These are phyloP conservation scores for Auricularia heimuer DNA, from an alignment of 768 basidiomycete species.

Conservation along the genomic window DNA sequence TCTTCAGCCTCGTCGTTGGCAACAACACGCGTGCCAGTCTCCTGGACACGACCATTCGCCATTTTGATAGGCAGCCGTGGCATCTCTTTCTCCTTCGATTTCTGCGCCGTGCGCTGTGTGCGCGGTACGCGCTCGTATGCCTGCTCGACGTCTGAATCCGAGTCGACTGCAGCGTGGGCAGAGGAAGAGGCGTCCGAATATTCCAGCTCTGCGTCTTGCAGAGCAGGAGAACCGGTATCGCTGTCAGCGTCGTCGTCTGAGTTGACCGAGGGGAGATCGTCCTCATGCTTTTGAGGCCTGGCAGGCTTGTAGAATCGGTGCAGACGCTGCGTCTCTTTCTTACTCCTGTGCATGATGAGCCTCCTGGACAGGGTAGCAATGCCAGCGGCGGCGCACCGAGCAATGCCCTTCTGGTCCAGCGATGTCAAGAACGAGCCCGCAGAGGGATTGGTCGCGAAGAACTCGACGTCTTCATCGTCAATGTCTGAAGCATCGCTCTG, in stretches of 20 bases:
- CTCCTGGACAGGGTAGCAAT: slow-evolving; percentile 2
- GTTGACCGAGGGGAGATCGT: slow-evolving; percentile 60
- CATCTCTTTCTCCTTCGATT: slow-evolving; percentile 39
- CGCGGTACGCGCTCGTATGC: slow-evolving; percentile 60
- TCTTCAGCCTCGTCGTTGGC: slow-evolving; percentile 14
- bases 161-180: slow-evolving; percentile 12
- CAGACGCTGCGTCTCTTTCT: slow-evolving; percentile 68
- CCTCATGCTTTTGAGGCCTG: slow-evolving; percentile 30
- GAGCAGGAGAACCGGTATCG: slow-evolving; percentile 7
- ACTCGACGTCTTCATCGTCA: slow-evolving; percentile 61
- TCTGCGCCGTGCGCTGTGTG: slow-evolving; percentile 36
- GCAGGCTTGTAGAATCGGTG: slow-evolving; percentile 56
- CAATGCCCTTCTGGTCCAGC: slow-evolving; percentile 71
- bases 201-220: slow-evolving; percentile 8
- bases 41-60: slow-evolving; percentile 63
- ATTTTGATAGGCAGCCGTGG: slow-evolving; percentile 80
- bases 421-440: slow-evolving; percentile 56
- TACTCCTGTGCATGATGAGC: slow-evolving; percentile 47
- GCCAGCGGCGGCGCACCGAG: slow-evolving; percentile 43
- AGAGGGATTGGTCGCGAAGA: slow-evolving; percentile 54
- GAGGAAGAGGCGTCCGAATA: slow-evolving; percentile 15
- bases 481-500: slow-evolving; percentile 44
- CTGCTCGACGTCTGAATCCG: slow-evolving; percentile 62
- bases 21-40: slow-evolving; percentile 34
- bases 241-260: slow-evolving; percentile 27